Evolutionary conservation across 768 basidiomycete species (phyloP).

Genomic region (Psilocybe azurescens): DNA sequence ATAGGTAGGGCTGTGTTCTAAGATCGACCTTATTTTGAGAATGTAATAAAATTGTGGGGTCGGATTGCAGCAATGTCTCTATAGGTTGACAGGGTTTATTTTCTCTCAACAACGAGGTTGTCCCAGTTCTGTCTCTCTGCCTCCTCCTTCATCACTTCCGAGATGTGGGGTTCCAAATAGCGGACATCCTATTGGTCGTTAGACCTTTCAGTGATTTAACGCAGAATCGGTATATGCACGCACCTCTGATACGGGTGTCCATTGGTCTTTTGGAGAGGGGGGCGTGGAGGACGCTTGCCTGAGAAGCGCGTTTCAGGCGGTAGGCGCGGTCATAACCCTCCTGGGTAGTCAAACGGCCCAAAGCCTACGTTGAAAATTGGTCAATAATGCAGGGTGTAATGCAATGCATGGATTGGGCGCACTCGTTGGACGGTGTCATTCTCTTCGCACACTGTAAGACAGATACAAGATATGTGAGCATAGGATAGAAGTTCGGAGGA

Average conservation of each 20-base stretch:
- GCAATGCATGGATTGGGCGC: constrained; percentile 23
- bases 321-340: constrained; percentile 90
- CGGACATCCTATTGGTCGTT: constrained; percentile 72
- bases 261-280: constrained; percentile 81
- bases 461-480: constrained; percentile 15
- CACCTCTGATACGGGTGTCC: constrained; percentile 81
- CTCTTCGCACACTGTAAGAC: constrained; percentile 71
- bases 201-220: constrained; percentile 3
- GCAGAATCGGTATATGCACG: constrained; percentile 8
- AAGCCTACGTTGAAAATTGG: constrained; percentile 57
- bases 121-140: constrained; percentile 85
- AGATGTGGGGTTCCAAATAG: constrained; percentile 83
- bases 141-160: constrained; percentile 75
- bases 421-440: constrained; percentile 80
- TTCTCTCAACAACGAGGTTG: constrained; percentile 70
- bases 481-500: constrained; percentile 6
- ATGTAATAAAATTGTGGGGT: constrained; percentile 1
- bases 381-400: background rate
- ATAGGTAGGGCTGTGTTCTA: background rate
- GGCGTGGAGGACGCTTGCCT: constrained; percentile 79
- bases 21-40: background rate
- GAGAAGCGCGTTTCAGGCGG: constrained; percentile 86
- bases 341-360: constrained; percentile 77
- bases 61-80: constrained; percentile 10
- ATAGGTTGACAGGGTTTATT: constrained; percentile 44